Base-by-base conservation (phyloP, 164 flowering plant genomes). In the Chloranthus sessilifolius region DNA sequence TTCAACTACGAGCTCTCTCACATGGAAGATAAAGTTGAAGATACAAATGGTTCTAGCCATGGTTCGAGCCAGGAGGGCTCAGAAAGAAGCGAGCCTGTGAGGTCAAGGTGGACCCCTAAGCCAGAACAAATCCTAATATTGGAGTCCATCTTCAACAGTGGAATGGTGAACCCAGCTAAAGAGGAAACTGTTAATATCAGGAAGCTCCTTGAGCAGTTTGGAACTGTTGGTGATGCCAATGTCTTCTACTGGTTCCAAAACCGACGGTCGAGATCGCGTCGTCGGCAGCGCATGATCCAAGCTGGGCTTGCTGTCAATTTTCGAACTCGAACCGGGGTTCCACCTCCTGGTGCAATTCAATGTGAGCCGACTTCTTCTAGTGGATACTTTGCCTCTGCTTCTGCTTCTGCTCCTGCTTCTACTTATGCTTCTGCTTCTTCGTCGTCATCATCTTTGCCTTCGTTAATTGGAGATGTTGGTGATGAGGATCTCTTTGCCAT, bases 231-330 rank as follows among this genome's bases (percentile, higher is more conserved):
- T 1, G 99, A 92, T 33, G 94, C 98, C 7, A 92, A 92, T 54
- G 95, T 92, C 47, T 92, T 88, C 74, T 92, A 92, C 67, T 92
- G 98, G 99, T 92, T 92, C 57, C 99, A 92, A 34, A 42, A 90
- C 71, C 71, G 98, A 3, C 74, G 95, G 19, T 87, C 98, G 2
- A 59, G 98, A 39, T 82, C 89, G 1, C 82, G 98, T 28, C 85
- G 98, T 47, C 72, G 89, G 14, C 95, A 84, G 40, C 76, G 95
- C 3, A 94, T 84, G 75, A 61, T 85, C 28, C 92, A 85, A 60
- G 91, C 90, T 24, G 62, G 60, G 41, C 61, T 72, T 19, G 64
- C 47, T 1, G 60, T 39, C 22, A 69, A 70, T 22, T 43, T 44
- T 15, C 44, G 52, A 11, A 30, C 22, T 12, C 29, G 48, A 14